Evolutionary conservation across 2,329 filamentous ascomycete species (phyloP).

Genomic region (Chaetomiaceae sp.): DNA sequence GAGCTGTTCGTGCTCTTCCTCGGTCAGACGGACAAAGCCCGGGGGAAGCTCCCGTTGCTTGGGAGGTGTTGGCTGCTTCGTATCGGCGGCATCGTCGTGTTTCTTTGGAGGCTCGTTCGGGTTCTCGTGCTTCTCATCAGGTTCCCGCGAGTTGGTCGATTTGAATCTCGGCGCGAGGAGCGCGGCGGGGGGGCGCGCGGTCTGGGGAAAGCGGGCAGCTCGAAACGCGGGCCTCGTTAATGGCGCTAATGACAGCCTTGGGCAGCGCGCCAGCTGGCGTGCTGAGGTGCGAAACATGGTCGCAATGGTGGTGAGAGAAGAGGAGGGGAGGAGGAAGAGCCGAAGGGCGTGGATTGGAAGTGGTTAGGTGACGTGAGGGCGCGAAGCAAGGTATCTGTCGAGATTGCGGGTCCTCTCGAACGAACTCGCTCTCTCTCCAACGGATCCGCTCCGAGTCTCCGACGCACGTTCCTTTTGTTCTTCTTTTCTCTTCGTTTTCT

Average conservation of each 20-base stretch:
- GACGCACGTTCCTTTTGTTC: background rate
- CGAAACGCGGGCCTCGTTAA: conserved; percentile 23
- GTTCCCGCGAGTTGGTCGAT: conserved; percentile 22
- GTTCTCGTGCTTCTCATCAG: conserved; percentile 14
- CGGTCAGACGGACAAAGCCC: conserved; percentile 44
- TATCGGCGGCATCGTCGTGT: conserved; percentile 3
- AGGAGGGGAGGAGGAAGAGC: background rate
- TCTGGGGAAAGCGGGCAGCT: conserved; percentile 22
- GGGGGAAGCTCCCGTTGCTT: conserved; percentile 32
- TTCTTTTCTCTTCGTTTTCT: background rate
- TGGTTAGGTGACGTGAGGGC: conserved; percentile 5
- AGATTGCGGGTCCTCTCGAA: conserved; percentile 6
- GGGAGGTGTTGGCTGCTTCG: background rate
- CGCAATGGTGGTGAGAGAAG: conserved; percentile 15
- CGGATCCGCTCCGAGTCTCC: background rate
- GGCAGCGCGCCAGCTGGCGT: conserved; percentile 28
- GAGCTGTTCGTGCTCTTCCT: conserved; percentile 45
- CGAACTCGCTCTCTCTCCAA: background rate
- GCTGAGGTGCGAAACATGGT: conserved; percentile 30
- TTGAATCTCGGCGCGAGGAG: conserved; percentile 25
- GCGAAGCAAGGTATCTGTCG: background rate
- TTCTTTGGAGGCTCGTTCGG: conserved; percentile 7
- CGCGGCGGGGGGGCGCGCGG: conserved; percentile 16
- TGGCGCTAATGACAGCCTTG: conserved; percentile 25
- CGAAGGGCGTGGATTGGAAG: background rate